Base-by-base conservation (phyloP, 768 basidiomycete species). In the Lactifluus subvellereus region DNA sequence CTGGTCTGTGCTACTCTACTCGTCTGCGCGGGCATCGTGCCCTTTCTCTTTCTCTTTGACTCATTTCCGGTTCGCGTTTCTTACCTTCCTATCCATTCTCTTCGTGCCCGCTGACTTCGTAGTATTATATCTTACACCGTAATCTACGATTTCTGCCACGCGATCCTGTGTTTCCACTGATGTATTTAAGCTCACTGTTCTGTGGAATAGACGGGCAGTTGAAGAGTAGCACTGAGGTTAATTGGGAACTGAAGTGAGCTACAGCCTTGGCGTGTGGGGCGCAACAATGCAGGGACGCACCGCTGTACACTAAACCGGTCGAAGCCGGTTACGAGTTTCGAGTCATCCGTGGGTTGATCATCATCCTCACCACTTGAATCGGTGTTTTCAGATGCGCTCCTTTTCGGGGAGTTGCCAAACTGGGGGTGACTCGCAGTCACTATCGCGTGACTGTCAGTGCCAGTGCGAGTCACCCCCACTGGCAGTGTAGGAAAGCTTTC, bases 271-370 rank as follows among this genome's bases (percentile, higher is more conserved):
- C 57, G 4, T 37, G 32, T 22, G 11, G 54, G 66, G 37, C 47
- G 56, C 32, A 52, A 49, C 18, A 56, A 56, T 30, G 59, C 59
- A 43, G 60, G 18, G 71, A 91, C 92, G 81, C 87, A 94, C 92
- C 92, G 90, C 85, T 90, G 84, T 66, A 84, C 84, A 42, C 88
- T 84, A 64, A 88, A 85, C 61, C 80, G 79, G 71, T 88, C 86
- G 68, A 91, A 89, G 6, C 82, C 84, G 3, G 85, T 82, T 57
- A 90, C 84, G 9, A 90, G 79, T 72, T n/a, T n/a, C n/a, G n/a
- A n/a, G n/a, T 89, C 84, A 37, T 91, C 89, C 62, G 83, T 79
- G 0, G 72, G 66, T 30, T 73, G 74, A 3, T 49, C 40, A 8
- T 82, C 78, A 9, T 82, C 81, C 16, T 85, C 85, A 49, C 83